Base-by-base conservation (phyloP, 2,329 filamentous ascomycete genomes). In the Sporothrix inflata region DNA sequence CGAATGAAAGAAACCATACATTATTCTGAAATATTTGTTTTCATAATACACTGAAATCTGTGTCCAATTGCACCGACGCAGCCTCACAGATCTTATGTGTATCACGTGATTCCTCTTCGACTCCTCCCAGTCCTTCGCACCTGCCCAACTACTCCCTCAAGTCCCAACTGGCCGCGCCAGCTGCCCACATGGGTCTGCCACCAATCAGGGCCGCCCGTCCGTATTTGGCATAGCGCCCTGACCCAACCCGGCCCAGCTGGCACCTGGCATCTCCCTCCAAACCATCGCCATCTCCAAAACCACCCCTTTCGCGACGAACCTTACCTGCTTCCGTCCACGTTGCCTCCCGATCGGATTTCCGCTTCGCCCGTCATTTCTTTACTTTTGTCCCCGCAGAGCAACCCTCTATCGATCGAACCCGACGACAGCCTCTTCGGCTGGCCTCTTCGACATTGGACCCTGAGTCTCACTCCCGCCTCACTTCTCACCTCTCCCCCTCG, bases 201-300 rank as follows among this genome's bases (percentile, higher is more conserved):
- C 68, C 68, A 61, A 49, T 60, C 42, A 49, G 40, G 42, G 24
- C 5, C 24, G 7, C 16, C 24, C 27, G 27, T 49, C 45, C 65
- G 45, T 40, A 51, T 16, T 34, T 7, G 45, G 65, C 65, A 47
- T 67, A 67, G 65, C 30, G 45, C 65, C 65, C 8, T 38, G 65
- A 38, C 65, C 53, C 42, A 51, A 40, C 57, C 12, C 49, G 69
- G 55, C 69, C 55, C 55, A 70, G 55, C 69, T 70, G 69, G 69
- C 57, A 40, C 69, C 47, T 30, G 42, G 63, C 55, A 53, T 57
- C 67, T 30, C 38, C 34, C 70, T 49, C n/a, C 47, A 63, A 51
- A 47, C 57, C 34, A 63, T 63, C 34, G 14, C 63, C 61, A 38
- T 61, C 55, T 34, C 51, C 51, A 60, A 70, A 42, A 51, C 60